These are phyloP conservation scores for Nyctanthes arbortristis DNA, from an alignment of 257 asterid species.

Conservation along the genomic window DNA sequence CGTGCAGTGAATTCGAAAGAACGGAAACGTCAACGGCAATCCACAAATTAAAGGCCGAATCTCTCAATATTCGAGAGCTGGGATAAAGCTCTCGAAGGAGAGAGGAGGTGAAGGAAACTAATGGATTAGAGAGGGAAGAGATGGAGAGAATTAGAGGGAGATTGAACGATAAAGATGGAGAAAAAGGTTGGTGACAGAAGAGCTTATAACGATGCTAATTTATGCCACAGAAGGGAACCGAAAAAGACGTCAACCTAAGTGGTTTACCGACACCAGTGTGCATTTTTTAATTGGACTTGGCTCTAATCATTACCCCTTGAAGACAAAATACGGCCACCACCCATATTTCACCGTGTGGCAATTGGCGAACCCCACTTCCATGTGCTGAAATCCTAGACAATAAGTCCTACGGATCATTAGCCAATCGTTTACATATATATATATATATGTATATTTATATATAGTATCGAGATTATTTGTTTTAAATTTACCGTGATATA, in stretches of 20 bases:
- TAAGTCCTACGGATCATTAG: too few relatives aligned
- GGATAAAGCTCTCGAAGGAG: background rate
- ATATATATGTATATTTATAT: too few relatives aligned
- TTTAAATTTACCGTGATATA: too few relatives aligned
- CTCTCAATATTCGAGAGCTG: background rate
- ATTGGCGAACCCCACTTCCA: too few relatives aligned
- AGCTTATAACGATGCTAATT: background rate
- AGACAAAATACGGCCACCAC: too few relatives aligned
- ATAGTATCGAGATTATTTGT: too few relatives aligned
- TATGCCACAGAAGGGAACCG: background rate
- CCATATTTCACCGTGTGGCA: too few relatives aligned
- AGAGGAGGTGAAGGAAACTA: background rate
- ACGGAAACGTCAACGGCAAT: background rate
- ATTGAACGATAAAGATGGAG: background rate
- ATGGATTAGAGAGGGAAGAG: background rate
- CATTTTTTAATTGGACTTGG: background rate
- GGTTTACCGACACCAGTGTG: background rate
- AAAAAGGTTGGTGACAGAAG: background rate
- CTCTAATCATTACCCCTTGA: background rate
- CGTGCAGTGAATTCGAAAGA: background rate
- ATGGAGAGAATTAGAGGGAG: background rate
- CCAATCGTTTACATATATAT: too few relatives aligned
- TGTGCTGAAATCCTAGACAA: too few relatives aligned
- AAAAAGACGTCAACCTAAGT: background rate
- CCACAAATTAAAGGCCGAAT: background rate